These are phyloP conservation scores for Cronartium ribicola DNA, from an alignment of 1,284 basidiomycete species.

Conservation along the genomic window DNA sequence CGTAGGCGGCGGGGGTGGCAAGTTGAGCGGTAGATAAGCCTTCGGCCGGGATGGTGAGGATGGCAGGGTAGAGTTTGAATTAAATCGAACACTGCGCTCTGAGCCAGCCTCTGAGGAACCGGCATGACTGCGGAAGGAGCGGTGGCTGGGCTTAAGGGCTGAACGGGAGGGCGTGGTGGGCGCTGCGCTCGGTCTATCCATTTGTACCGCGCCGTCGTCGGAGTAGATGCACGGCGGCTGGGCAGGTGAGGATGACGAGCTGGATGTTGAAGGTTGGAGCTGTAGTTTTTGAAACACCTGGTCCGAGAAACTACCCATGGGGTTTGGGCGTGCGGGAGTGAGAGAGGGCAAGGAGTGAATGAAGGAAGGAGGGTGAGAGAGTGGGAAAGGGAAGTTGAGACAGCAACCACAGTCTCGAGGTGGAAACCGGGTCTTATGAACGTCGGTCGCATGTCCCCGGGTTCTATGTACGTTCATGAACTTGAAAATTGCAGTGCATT, in stretches of 20 bases:
- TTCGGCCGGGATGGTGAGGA: conserved; percentile 12
- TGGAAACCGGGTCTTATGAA: too few species aligned
- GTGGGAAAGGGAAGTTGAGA: too few species aligned
- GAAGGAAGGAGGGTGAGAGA: too few species aligned
- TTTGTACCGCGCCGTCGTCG: not conserved
- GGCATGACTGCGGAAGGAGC: not conserved
- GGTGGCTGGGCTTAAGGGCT: not conserved
- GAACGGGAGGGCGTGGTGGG: not conserved
- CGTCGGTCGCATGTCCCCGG: too few species aligned
- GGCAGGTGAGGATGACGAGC: not conserved
- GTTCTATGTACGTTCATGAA: too few species aligned
- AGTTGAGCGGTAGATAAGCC: not conserved
- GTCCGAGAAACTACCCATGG: not conserved
- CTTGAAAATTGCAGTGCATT: too few species aligned
- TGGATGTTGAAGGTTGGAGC: not conserved
- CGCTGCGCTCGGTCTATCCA: not conserved
- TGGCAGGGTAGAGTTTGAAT: conserved; percentile 9
- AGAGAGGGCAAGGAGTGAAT: too few species aligned
- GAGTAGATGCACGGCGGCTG: conserved; percentile 8
- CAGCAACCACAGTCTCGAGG: too few species aligned
- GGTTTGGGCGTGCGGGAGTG: too few species aligned
- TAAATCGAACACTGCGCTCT: not conserved
- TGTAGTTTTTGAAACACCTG: conserved; percentile 2
- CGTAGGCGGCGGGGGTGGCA: not conserved
- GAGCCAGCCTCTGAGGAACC: not conserved